Conservation (phyloP, 441 rosid species). For the Daphne laureola region DNA sequence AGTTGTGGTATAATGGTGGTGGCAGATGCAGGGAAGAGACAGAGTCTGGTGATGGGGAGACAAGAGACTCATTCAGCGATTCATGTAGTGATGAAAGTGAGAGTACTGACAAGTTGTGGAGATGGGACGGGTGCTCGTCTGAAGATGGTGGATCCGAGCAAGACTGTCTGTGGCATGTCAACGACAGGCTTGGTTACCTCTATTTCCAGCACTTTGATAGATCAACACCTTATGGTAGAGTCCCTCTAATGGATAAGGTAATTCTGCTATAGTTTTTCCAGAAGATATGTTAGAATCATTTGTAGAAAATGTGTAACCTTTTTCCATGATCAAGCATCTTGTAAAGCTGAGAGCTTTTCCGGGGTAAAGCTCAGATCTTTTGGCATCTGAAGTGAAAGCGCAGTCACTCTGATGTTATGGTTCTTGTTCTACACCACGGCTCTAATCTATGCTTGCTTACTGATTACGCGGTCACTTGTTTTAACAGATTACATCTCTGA, state of each 20-base stretch:
- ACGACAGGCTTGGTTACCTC: constrained; percentile 72
- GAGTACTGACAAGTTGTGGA: constrained; percentile 69
- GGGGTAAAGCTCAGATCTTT: too few species aligned
- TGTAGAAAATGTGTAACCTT: constrained; percentile 1
- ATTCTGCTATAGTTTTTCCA: too few species aligned
- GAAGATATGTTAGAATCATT: constrained; percentile 24
- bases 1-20: too few species aligned
- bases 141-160: constrained; percentile 83
- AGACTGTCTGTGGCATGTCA: constrained; percentile 48
- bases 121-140: constrained; percentile 75
- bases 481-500: constrained; percentile 65
- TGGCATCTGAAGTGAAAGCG: too few species aligned
- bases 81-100: constrained; percentile 85
- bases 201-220: constrained; percentile 76
- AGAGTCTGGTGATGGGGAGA: constrained; percentile 72
- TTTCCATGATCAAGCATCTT: constrained; percentile 30
- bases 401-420: too few species aligned
- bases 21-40: constrained; percentile 56
- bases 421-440: too few species aligned
- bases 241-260: constrained; percentile 99
- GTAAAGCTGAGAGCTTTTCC: constrained; percentile 31
- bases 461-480: too few species aligned
- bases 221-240: constrained; percentile 86
- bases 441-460: too few species aligned
- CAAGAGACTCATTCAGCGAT: constrained; percentile 65